Base-by-base conservation (phyloP, 2,329 filamentous ascomycete genomes). In the Juglanconis sp. region DNA sequence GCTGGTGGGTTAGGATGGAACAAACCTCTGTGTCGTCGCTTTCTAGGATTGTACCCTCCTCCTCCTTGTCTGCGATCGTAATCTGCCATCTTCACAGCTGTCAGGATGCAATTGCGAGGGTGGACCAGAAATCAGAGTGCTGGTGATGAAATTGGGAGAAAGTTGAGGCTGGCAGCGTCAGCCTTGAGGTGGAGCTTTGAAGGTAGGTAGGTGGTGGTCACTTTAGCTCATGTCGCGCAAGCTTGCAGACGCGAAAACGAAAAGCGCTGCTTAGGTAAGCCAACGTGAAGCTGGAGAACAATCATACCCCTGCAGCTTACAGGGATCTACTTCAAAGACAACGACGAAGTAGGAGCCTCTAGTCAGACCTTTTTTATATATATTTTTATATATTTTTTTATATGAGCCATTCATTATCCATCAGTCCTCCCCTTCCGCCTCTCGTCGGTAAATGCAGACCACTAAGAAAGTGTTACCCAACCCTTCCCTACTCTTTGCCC, bases 11-110 rank as follows among this genome's bases (percentile, higher is more conserved):
- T 31, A 53, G 57, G 11, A 42, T 30, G 15, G 46, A 17, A 67
- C 79, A 67, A 73, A 93, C 92, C 92, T 90, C 90, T 83, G 71
- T 87, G 89, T 71, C 92, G 85, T 69, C 89, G 83, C 77, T 96
- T 96, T 73, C 89, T 87, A 68, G 85, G 86, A 72, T 87, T 79
- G 69, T 82, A 75, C 63, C 83, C 79, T 61, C 83, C 78, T 13
- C 72, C 69, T 40, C 79, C 73, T 60, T 82, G 82, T 71, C 87
- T 75, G 65, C 82, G 77, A 65, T 86, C 83, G 73, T 83, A 79
- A 67, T 87, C 84, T 51, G 80, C 79, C 84, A 87, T 82, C 57
- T 63, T 68, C 60, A 48, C 32, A 54, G n/a, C 24, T 55, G 31
- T 42, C 31, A 13, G 15, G 31, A n/a, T 17, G 40, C 48, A 49